A percentile compares a stretch with the other conserved stretches of the same genome.
Conservation (phyloP, 2,329 filamentous ascomycete genomes). For the Talaromyces sp. region DNA sequence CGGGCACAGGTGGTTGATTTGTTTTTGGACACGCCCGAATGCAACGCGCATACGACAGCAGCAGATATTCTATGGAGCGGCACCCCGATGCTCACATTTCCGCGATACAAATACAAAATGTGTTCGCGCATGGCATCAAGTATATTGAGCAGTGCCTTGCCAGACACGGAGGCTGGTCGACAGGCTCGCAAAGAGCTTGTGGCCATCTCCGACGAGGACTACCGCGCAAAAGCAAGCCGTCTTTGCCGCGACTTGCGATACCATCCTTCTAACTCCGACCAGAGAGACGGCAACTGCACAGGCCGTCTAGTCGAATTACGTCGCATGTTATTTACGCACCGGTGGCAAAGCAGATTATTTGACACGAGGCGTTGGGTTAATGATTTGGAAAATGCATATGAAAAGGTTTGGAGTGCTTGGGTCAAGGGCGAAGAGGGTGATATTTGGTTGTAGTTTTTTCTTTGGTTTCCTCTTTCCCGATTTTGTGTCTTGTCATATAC, state of each 20-base stretch:
- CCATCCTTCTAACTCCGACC: slow-evolving; percentile 21
- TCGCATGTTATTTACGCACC: slow-evolving; percentile 74
- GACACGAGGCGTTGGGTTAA: slow-evolving; percentile 87
- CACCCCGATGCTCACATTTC: slow-evolving; percentile 85
- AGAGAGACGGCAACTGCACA: slow-evolving; percentile 31
- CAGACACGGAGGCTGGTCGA: slow-evolving; percentile 65
- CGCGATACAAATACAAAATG: slow-evolving; percentile 97
- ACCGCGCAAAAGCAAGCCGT: slow-evolving; percentile 73
- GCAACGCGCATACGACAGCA: slow-evolving; percentile 96
- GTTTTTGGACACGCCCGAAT: slow-evolving; percentile 95
- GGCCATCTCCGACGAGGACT: slow-evolving; percentile 73
- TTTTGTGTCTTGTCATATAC: slow-evolving; percentile 18
- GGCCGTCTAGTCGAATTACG: slow-evolving; percentile 78
- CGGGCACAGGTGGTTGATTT: slow-evolving; percentile 89
- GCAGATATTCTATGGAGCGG: slow-evolving; percentile 96
- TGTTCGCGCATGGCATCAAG: slow-evolving; percentile 97
- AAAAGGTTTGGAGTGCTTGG: slow-evolving; percentile 85
- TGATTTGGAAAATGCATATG: slow-evolving; percentile 85
- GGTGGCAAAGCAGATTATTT: slow-evolving; percentile 86
- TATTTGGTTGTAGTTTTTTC: slow-evolving; percentile 66
- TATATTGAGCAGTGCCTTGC: slow-evolving; percentile 85
- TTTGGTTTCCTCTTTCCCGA: background rate
- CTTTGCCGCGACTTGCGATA: slow-evolving; percentile 67
- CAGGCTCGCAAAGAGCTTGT: slow-evolving; percentile 73
- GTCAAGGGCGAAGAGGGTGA: slow-evolving; percentile 83